Percentiles rank a stretch among this genome's conserved stretches.
Evolutionary conservation across 2,329 filamentous ascomycete species (phyloP).

Genomic region (Rutstroemia sp.): DNA sequence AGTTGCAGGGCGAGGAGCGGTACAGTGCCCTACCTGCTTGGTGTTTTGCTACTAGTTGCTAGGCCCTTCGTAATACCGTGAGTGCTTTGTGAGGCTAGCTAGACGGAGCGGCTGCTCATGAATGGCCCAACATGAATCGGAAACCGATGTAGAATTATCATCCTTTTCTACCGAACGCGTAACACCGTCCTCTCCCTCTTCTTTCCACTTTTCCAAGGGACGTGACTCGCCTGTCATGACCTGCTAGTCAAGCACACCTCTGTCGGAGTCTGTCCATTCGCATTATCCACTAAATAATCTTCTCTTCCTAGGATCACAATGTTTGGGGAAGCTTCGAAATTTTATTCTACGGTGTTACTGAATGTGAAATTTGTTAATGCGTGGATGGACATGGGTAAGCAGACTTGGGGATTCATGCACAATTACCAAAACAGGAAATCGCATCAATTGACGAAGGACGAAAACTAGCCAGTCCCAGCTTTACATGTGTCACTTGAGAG

Average conservation of each 20-base stretch:
- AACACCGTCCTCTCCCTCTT: background rate
- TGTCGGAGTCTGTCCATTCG: too few species aligned
- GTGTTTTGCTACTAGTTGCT: too few species aligned
- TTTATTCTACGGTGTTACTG: background rate
- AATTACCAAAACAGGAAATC: background rate
- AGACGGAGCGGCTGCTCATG: too few species aligned
- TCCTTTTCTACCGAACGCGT: background rate
- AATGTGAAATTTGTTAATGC: constrained; percentile 4
- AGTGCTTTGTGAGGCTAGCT: too few species aligned
- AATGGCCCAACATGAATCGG: background rate
- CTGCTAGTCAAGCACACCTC: too few species aligned
- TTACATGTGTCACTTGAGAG: background rate
- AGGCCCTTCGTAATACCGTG: too few species aligned
- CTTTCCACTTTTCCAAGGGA: too few species aligned
- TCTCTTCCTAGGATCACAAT: background rate
- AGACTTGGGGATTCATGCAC: constrained; percentile 4
- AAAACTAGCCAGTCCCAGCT: background rate
- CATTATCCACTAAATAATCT: background rate
- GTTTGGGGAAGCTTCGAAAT: background rate
- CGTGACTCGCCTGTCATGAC: too few species aligned
- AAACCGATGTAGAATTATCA: background rate
- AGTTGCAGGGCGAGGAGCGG: too few species aligned
- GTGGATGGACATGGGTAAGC: background rate
- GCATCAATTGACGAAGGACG: background rate
- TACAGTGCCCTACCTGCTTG: too few species aligned